Conservation (phyloP, 495 filamentous ascomycete species). For the Xylaria scruposa region DNA sequence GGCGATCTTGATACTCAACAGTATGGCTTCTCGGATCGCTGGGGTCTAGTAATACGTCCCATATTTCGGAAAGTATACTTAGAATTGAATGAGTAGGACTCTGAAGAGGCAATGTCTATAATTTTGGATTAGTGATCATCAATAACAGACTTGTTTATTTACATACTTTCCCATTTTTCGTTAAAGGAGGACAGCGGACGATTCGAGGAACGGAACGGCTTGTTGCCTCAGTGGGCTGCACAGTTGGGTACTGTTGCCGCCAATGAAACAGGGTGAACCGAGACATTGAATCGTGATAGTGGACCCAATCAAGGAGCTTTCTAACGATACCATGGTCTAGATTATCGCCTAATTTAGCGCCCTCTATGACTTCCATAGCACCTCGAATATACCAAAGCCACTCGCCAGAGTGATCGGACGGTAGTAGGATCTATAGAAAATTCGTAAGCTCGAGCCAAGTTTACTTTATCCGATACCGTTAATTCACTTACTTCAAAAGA, state of each 20-base stretch:
- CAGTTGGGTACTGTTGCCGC: constrained; percentile 26
- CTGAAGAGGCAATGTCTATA: not conserved
- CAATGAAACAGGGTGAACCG: constrained; percentile 37
- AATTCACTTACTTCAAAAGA: constrained; percentile 31
- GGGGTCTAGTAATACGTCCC: constrained; percentile 30
- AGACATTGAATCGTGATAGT: constrained; percentile 37
- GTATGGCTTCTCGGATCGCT: constrained; percentile 27
- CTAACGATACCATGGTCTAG: constrained; percentile 16
- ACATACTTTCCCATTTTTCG: not conserved
- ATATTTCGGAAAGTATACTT: constrained; percentile 34
- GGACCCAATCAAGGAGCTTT: constrained; percentile 31
- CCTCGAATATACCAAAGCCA: constrained; percentile 39
- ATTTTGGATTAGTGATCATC: not conserved
- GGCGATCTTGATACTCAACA: constrained; percentile 30
- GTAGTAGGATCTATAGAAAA: constrained; percentile 28
- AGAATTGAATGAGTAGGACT: constrained; percentile 29
- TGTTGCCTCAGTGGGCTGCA: constrained; percentile 9
- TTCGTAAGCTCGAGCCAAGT: not conserved
- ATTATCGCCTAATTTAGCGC: constrained; percentile 28
- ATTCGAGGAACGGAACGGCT: not conserved
- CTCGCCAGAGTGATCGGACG: constrained; percentile 36
- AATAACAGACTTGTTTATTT: not conserved
- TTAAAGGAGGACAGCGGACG: not conserved
- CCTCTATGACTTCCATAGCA: constrained; percentile 30
- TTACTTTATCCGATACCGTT: not conserved